A percentile compares a stretch with the other conserved stretches of the same genome.
Conservation (phyloP, 345 rosid species). For the Cochlearia excelsa region DNA sequence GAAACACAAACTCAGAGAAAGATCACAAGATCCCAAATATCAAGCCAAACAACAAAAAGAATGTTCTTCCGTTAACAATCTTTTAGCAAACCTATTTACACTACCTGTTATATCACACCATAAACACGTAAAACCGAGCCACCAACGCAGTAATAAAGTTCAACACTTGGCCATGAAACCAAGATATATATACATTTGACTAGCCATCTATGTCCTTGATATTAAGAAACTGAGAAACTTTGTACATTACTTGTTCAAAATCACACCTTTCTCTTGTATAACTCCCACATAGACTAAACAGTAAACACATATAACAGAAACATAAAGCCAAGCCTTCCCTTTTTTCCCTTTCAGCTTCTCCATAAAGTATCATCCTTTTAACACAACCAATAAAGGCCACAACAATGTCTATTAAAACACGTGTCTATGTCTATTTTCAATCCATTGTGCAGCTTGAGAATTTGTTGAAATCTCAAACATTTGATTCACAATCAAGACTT, state of each 20-base stretch:
- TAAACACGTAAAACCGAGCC: conserved; percentile 15
- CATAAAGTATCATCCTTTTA: too few species aligned
- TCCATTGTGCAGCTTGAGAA: too few species aligned
- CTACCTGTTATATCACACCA: conserved; percentile 30
- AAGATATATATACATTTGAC: neutral
- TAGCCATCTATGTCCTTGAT: neutral
- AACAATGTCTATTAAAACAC: too few species aligned
- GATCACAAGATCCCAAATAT: conserved; percentile 10
- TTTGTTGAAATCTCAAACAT: too few species aligned
- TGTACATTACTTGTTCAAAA: conserved; percentile 13
- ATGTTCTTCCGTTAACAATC: conserved; percentile 15
- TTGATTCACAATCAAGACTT: too few species aligned
- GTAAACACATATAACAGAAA: neutral
- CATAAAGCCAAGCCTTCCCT: neutral
- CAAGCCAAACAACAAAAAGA: neutral
- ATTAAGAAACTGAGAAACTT: conserved; percentile 1
- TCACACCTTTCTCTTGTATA: neutral
- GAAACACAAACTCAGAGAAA: conserved; percentile 25
- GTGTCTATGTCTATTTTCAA: too few species aligned
- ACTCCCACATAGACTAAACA: neutral
- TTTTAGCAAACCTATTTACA: conserved; percentile 21
- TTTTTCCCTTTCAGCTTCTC: neutral
- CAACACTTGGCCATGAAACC: conserved; percentile 18
- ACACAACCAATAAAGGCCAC: too few species aligned
- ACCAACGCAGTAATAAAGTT: conserved; percentile 18